A percentile compares a stretch with the other conserved stretches of the same genome.
phyloP scores from a whole-genome alignment of 257 asterid species.

The Nicotiana obtusifolia region DNA sequence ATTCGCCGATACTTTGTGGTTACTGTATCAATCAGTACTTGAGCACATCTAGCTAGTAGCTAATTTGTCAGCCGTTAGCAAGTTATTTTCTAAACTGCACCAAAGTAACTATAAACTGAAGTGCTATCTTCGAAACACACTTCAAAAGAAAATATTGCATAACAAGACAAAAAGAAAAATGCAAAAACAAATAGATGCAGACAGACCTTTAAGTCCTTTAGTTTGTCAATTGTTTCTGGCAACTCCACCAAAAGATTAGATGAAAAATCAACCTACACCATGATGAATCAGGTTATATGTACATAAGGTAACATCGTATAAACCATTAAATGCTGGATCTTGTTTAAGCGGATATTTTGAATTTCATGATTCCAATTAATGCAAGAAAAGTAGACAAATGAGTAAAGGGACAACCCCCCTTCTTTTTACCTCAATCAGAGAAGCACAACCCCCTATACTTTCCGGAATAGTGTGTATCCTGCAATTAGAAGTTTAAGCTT shows the following conservation, averaged over 20 bases:
- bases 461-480: constrained; percentile 61
- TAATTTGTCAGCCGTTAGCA: not conserved
- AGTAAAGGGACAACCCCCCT: not conserved
- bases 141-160: not conserved
- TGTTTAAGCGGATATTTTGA: not conserved
- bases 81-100: not conserved
- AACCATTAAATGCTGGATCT: constrained; percentile 4
- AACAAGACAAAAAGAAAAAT: not conserved
- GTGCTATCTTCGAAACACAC: not conserved
- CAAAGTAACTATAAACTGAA: not conserved
- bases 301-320: constrained; percentile 2
- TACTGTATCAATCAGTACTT: not conserved
- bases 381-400: not conserved
- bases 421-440: constrained; percentile 70
- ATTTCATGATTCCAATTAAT: constrained; percentile 2
- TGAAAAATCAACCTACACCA: constrained; percentile 77
- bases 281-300: constrained; percentile 15
- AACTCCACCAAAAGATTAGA: constrained; percentile 67
- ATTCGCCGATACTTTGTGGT: too few relatives aligned
- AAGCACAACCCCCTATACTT: constrained; percentile 58
- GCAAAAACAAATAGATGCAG: not conserved
- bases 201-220: constrained; percentile 63
- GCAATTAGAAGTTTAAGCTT: constrained; percentile 24
- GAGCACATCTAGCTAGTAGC: not conserved
- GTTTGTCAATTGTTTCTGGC: constrained; percentile 59